Conservation (phyloP, 2,329 filamentous ascomycete genomes). For the Parascedosporium putredinis region DNA sequence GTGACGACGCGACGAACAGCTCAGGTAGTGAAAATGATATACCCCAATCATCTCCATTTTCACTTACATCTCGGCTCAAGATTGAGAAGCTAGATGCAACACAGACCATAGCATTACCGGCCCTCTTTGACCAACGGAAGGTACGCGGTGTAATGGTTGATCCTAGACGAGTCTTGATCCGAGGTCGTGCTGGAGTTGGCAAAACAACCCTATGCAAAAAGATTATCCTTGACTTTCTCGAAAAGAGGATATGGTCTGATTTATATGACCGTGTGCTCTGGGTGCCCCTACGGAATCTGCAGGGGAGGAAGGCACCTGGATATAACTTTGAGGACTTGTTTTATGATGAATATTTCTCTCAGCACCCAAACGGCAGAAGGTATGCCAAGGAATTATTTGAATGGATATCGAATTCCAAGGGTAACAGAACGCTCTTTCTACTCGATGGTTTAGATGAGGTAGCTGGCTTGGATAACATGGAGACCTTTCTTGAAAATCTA, state of each 20-base stretch:
- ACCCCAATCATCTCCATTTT: constrained; percentile 15
- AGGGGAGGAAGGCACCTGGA: constrained; percentile 9
- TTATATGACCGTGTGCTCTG: constrained; percentile 27
- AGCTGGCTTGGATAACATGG: constrained; percentile 14
- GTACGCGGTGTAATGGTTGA: neutral
- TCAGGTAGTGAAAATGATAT: constrained; percentile 6
- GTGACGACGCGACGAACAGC: constrained; percentile 1
- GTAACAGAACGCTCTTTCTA: constrained; percentile 24
- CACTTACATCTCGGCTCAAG: constrained; percentile 18
- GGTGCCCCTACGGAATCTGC: constrained; percentile 27
- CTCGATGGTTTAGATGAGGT: constrained; percentile 35
- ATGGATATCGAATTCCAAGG: constrained; percentile 6
- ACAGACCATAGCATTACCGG: neutral
- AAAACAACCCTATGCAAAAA: constrained; percentile 33
- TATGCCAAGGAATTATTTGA: constrained; percentile 13
- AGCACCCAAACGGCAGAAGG: constrained; percentile 4
- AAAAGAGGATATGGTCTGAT: constrained; percentile 15
- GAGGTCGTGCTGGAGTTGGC: constrained; percentile 25
- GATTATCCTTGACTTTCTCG: constrained; percentile 24
- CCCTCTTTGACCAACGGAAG: constrained; percentile 3
- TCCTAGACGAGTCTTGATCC: constrained; percentile 23
- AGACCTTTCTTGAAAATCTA: constrained; percentile 18
- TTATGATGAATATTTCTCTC: constrained; percentile 18
- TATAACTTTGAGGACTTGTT: constrained; percentile 18
- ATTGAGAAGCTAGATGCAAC: constrained; percentile 15